Evolutionary conservation across 345 rosid species (phyloP).

Genomic region (Crucihimalaya himalaica): DNA sequence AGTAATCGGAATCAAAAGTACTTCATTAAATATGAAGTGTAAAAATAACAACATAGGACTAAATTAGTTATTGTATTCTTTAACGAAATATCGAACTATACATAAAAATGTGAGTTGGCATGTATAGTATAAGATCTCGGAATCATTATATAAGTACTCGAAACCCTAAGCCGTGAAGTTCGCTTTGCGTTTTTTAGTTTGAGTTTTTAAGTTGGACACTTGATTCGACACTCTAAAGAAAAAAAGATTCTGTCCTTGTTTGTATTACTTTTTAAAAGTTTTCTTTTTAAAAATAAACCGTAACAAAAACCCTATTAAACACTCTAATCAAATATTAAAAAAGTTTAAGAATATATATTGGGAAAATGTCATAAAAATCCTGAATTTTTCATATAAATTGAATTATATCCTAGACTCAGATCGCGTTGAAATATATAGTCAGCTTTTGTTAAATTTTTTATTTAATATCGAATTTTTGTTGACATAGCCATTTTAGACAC

Average conservation of each 20-base stretch:
- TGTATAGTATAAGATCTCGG: not conserved
- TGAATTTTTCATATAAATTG: too few relatives aligned
- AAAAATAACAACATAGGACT: not conserved
- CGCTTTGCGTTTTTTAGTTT: conserved; percentile 3
- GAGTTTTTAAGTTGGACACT: not conserved
- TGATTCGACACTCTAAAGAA: not conserved
- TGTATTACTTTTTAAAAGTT: not conserved
- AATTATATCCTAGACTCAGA: too few relatives aligned
- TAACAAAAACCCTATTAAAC: too few relatives aligned
- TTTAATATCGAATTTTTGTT: too few relatives aligned
- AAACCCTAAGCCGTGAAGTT: conserved; percentile 17
- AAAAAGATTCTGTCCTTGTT: not conserved
- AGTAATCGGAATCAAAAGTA: too few relatives aligned
- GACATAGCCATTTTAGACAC: too few relatives aligned
- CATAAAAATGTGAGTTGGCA: not conserved
- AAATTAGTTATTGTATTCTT: not conserved
- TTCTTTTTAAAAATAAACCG: too few relatives aligned
- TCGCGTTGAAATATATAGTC: too few relatives aligned
- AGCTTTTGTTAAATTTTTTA: too few relatives aligned
- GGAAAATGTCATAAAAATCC: too few relatives aligned
- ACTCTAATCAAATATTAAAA: too few relatives aligned
- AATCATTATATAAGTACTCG: not conserved
- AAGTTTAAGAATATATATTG: too few relatives aligned
- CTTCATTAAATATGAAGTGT: not conserved
- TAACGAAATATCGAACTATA: not conserved